Evolutionary conservation across 2,329 filamentous ascomycete genomes (phyloP), one percentile per base, ranked within the genome.

Genomic region (Aotearoamyces nothofagi): DNA sequence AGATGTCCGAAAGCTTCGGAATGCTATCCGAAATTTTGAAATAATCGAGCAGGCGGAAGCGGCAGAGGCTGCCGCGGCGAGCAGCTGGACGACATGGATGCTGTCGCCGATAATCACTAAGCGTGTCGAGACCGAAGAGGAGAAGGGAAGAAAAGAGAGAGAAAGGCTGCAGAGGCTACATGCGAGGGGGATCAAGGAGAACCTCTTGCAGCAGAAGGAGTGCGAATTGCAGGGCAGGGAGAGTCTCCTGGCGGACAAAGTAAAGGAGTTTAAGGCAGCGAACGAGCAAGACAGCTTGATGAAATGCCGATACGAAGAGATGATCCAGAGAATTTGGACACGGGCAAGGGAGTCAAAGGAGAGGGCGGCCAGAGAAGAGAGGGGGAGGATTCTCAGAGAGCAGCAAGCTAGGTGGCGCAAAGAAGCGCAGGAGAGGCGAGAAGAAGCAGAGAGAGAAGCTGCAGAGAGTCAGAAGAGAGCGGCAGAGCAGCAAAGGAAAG

Each of bases 1-100:
- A 36, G 29, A 24, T 4, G 38, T 51, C 25, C 24, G 33, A 26
- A 24, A 19, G 19, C 27, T 54, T 17, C 30, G 49, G 27, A 25
- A 44, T 27, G 43, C 39, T 15, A 53, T 54, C 25, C 36, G 38
- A 8, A 33, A 33, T 22, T 29, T 53, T 9, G 29, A 5, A 30
- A 42, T 9, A 39, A 49, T 50, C 15, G 15, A 15, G 33, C 42
- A 39, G 22, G 42, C 43, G 13, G 47, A 51, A 22, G 42, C 35
- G 2, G 44, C 41, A 10, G 37, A 33, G 29, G 46, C 48, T 19
- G 47, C 45, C 35, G 24, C 30, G 28, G 46, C 43, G 33, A 51
- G 50, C 17, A 50, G 44, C 35, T 54, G 46, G 50, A 28, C 17
- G 24, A 33, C 34, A 31, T 47, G 45, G 49, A 26, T 45, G 7